Conservation (phyloP, 148 eudicot genomes). For the Rhododendron kiyosumense region DNA sequence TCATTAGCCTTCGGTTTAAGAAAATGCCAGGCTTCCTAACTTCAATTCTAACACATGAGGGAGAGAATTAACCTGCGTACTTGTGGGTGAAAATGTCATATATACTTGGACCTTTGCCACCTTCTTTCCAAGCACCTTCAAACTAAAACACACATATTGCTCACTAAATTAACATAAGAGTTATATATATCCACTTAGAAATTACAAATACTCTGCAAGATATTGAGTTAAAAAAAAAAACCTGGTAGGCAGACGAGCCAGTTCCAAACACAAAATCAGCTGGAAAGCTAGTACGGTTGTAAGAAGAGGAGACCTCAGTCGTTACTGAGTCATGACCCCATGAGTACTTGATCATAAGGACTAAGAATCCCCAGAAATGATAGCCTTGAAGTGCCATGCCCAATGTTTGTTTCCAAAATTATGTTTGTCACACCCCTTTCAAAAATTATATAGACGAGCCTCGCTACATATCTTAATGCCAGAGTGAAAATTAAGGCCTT, state of each 20-base stretch:
- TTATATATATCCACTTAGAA: not conserved
- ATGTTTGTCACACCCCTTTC: not conserved
- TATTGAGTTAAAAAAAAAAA: not conserved
- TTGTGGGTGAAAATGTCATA: not conserved
- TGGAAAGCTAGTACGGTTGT: not conserved
- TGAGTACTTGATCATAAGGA: not conserved
- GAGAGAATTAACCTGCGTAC: not conserved
- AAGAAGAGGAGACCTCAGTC: not conserved
- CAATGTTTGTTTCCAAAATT: not conserved
- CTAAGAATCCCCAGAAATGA: not conserved
- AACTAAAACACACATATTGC: not conserved
- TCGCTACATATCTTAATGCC: not conserved
- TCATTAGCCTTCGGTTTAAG: not conserved
- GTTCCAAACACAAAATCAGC: constrained; percentile 1
- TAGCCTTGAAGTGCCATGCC: not conserved
- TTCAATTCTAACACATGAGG: not conserved
- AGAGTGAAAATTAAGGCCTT: no score
- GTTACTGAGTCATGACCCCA: not conserved
- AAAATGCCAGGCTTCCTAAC: not conserved
- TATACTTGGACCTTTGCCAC: not conserved
- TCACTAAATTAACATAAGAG: not conserved
- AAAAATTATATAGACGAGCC: not conserved
- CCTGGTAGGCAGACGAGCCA: not conserved
- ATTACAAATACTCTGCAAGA: not conserved
- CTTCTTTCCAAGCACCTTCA: constrained; percentile 9